Percentiles rank a stretch among this genome's conserved stretches.
Evolutionary conservation across 106 monocot genomes (phyloP).

Genomic region (Cymbidium sinense): DNA sequence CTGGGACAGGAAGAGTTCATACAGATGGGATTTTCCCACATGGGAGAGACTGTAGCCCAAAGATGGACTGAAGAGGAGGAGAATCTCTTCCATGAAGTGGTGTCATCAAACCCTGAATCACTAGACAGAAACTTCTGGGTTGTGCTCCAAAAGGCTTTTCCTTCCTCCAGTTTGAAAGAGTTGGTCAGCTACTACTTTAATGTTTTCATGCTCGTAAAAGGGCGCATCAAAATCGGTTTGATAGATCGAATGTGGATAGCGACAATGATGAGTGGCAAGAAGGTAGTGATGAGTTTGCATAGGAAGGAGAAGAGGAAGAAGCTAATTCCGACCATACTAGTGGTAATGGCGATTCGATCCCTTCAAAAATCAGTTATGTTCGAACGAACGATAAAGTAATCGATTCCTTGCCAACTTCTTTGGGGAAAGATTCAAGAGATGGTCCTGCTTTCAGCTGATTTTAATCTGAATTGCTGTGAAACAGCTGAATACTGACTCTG

Average conservation of each 20-base stretch:
- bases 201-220: conserved; percentile 86
- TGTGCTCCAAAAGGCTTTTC: conserved; percentile 31
- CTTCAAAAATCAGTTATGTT: conserved; percentile 26
- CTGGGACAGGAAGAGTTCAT: conserved; percentile 53
- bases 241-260: conserved; percentile 56
- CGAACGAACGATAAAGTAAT: conserved; percentile 7
- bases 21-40: conserved; percentile 60
- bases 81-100: conserved; percentile 55
- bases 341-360: conserved; percentile 20
- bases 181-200: conserved; percentile 79
- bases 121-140: conserved; percentile 69
- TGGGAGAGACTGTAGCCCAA: conserved; percentile 76
- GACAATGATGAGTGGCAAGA: conserved; percentile 83
- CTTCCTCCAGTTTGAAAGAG: conserved; percentile 26
- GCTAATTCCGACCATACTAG: conserved; percentile 5
- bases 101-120: conserved; percentile 62
- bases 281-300: conserved; percentile 17
- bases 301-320: conserved; percentile 24
- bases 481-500: not conserved
- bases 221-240: conserved; percentile 66
- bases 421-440: conserved; percentile 8
- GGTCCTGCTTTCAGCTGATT: not conserved
- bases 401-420: too few relatives aligned
- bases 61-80: conserved; percentile 82
- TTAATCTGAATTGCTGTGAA: not conserved